A percentile compares a stretch with the other conserved stretches of the same genome.
Evolutionary conservation across 441 rosid genomes (phyloP).

Genomic region (Codiaeum variegatum): DNA sequence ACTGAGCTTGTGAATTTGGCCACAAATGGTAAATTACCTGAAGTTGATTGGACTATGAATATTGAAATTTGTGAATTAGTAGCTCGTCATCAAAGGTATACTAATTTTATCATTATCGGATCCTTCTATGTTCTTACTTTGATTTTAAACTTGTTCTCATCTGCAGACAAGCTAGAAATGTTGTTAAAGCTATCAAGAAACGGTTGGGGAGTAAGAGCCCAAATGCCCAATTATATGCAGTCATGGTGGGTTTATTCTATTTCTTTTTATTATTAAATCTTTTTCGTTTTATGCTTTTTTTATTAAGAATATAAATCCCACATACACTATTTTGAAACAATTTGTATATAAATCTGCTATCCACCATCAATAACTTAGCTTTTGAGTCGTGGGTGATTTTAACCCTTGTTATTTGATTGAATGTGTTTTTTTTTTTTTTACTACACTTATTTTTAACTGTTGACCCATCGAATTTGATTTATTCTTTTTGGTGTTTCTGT

Average conservation of each 20-base stretch:
- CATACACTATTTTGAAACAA: too few relatives aligned
- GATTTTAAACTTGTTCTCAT: slow-evolving; percentile 22
- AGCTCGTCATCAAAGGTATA: slow-evolving; percentile 71
- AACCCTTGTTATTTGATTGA: not conserved
- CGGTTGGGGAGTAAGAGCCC: slow-evolving; percentile 73
- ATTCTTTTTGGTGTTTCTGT: not conserved
- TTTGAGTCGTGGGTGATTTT: slow-evolving; percentile 4
- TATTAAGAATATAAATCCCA: too few relatives aligned
- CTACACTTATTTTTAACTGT: not conserved
- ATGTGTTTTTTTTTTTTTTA: not conserved
- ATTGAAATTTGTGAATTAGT: slow-evolving; percentile 88
- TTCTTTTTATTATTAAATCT: slow-evolving; percentile 2
- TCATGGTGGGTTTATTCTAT: slow-evolving; percentile 52
- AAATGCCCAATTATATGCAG: slow-evolving; percentile 72
- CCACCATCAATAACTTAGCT: too few relatives aligned
- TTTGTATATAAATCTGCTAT: too few relatives aligned
- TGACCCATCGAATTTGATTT: not conserved
- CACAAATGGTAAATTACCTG: slow-evolving; percentile 74
- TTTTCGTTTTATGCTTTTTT: not conserved
- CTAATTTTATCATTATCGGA: too few relatives aligned
- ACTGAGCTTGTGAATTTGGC: slow-evolving; percentile 83
- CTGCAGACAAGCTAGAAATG: slow-evolving; percentile 78
- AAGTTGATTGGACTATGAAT: slow-evolving; percentile 86
- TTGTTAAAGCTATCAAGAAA: slow-evolving; percentile 82
- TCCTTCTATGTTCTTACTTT: not conserved